Evolutionary conservation across 768 basidiomycete species (phyloP).

Genomic region (Leucocoprinus sp.): DNA sequence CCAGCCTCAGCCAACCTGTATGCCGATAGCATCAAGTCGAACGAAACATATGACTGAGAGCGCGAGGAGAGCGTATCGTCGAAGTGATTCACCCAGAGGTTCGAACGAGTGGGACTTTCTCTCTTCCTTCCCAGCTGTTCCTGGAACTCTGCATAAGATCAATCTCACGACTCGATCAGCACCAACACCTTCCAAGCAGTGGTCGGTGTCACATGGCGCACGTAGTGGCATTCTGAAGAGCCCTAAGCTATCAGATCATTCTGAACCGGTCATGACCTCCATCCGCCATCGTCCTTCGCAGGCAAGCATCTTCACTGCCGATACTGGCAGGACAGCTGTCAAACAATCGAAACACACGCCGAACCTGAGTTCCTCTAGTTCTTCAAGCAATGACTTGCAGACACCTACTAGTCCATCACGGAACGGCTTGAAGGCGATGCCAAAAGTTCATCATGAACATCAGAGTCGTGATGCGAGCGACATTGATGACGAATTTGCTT

Average conservation of each 20-base stretch:
- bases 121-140: not conserved
- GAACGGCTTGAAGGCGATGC: not conserved
- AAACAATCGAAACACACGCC: not conserved
- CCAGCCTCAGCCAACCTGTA: not conserved
- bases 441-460: not conserved
- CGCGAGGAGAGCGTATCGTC: not conserved
- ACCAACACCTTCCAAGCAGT: conserved; percentile 4
- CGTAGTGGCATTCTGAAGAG: not conserved
- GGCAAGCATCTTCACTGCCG: not conserved
- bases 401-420: conserved; percentile 1
- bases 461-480: not conserved
- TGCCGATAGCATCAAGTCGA: not conserved
- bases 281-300: conserved; percentile 3
- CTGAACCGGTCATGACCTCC: not conserved
- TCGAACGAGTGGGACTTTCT: conserved; percentile 6
- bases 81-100: not conserved
- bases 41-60: conserved; percentile 3
- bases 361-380: conserved; percentile 5
- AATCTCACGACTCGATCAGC: not conserved
- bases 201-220: not conserved
- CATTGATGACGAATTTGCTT: conserved; percentile 4
- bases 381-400: not conserved
- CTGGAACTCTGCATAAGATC: not conserved
- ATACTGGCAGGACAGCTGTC: not conserved
- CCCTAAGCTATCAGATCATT: not conserved